Conservation (phyloP, 2,329 filamentous ascomycete species). For the Phyllosticta citribraziliensis region DNA sequence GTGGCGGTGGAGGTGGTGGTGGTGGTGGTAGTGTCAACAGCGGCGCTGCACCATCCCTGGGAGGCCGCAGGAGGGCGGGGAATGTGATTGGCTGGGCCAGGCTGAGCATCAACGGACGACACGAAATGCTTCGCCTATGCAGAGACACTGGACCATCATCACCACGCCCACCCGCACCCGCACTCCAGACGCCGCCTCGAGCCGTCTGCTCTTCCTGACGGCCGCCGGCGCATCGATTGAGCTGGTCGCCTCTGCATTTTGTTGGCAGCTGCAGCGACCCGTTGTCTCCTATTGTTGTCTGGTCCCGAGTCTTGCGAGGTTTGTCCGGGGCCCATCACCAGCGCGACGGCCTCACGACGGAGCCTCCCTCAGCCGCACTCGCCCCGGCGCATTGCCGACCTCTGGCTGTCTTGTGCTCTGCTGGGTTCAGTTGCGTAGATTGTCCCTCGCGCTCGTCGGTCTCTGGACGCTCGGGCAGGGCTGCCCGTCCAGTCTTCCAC, state of each 20-base stretch:
- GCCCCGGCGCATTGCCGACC: background rate
- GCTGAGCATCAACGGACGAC: conserved; percentile 2
- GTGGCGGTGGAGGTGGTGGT: background rate
- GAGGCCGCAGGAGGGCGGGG: background rate
- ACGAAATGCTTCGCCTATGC: conserved; percentile 4
- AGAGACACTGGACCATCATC: too few species aligned
- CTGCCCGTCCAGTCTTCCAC: conserved; percentile 5
- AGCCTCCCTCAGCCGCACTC: background rate
- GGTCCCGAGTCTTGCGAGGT: background rate
- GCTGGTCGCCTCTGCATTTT: background rate
- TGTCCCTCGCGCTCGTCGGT: background rate
- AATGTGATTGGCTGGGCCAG: conserved; percentile 4
- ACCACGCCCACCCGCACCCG: too few species aligned
- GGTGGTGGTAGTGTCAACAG: background rate
- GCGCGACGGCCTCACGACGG: too few species aligned
- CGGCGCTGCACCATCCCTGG: background rate
- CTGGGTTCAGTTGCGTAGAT: background rate
- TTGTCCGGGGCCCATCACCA: background rate
- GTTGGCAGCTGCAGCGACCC: background rate
- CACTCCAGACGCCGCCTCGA: too few species aligned
- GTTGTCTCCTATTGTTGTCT: background rate
- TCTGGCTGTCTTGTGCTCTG: background rate
- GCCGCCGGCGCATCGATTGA: too few species aligned
- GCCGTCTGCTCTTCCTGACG: too few species aligned
- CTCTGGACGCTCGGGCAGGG: background rate